Evolutionary conservation across 129 eudicot genomes (phyloP), one percentile per base, ranked within the genome.

Genomic region (Logfia minima): DNA sequence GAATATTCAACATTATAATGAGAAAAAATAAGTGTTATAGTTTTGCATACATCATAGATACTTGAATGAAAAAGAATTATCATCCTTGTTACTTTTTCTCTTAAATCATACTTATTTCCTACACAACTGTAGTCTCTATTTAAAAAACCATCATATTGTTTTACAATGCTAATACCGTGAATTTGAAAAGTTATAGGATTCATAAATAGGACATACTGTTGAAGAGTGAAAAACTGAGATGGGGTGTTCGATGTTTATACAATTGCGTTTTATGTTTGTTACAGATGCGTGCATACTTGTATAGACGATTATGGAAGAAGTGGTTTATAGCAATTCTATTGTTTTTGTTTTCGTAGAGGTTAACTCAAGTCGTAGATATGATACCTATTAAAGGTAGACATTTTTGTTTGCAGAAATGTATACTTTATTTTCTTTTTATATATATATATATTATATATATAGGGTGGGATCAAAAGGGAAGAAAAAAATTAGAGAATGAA

Each of bases 261-360:
- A 14, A 63, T 28, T 10, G 34, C 8, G 34, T 13, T 53, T 10
- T 63, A 16, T 63, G 68, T 11, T 63, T 63, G 68, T 63, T 63
- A 26, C n/a, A 63, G 68, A 63, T 63, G 68, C 68, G 68, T 63
- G 68, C 68, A 23, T 63, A 63, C 68, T 63, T 63, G 34, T 28
- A 63, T 63, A 28, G 68, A 7, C 68, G 68, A 26, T 63, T 63
- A 26, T 63, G 68, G 68, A 0, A 0, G 9, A 63, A 63, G 41
- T 64, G 41, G 68, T 64, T 29, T 64, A 5, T 1, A 26, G 26
- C 24, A 28, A 22, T 11, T 62, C 19, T 62, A 26, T 2, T 64
- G 19, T 13, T 13, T 10, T 28, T 64, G 26, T 5, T 60, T 8
- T 19, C 26, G 24, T 56, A 56, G 1, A 26, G 2, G 24, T 56